Conservation (phyloP, 2,329 filamentous ascomycete species). For the Pseudogymnoascus sp. region DNA sequence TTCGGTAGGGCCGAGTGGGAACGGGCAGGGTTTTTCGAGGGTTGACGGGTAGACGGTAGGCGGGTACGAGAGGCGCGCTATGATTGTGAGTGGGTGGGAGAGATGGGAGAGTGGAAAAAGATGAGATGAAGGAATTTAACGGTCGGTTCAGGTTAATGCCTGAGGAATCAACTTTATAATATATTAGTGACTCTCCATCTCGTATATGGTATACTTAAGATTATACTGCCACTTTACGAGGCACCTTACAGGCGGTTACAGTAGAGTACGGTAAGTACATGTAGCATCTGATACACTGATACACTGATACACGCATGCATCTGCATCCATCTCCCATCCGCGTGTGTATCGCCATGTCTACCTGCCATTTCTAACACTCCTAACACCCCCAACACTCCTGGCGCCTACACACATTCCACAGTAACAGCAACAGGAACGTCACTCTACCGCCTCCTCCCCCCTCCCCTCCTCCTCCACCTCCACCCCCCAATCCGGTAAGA, state of each 20-base stretch:
- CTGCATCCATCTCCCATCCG: neutral
- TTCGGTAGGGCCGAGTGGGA: neutral
- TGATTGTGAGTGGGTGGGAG: neutral
- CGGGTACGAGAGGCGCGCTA: neutral
- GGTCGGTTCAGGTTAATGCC: neutral
- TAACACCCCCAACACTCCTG: no score
- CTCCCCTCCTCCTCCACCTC: neutral
- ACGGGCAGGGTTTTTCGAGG: neutral
- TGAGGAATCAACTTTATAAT: no score
- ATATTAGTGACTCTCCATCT: no score
- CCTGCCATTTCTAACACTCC: neutral
- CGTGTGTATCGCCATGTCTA: no score
- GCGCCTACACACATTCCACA: neutral
- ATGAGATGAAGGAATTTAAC: neutral
- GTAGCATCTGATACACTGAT: no score
- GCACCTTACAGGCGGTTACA: neutral
- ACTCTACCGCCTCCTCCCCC: no score
- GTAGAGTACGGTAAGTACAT: neutral
- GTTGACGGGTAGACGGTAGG: neutral
- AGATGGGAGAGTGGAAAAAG: neutral
- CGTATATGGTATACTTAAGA: no score
- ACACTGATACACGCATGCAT: neutral
- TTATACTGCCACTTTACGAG: neutral
- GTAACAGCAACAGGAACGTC: no score
- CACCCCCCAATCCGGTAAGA: neutral